phyloP scores from a whole-genome alignment of 2,329 filamentous ascomycete genomes.

The Fusarium devonianum region DNA sequence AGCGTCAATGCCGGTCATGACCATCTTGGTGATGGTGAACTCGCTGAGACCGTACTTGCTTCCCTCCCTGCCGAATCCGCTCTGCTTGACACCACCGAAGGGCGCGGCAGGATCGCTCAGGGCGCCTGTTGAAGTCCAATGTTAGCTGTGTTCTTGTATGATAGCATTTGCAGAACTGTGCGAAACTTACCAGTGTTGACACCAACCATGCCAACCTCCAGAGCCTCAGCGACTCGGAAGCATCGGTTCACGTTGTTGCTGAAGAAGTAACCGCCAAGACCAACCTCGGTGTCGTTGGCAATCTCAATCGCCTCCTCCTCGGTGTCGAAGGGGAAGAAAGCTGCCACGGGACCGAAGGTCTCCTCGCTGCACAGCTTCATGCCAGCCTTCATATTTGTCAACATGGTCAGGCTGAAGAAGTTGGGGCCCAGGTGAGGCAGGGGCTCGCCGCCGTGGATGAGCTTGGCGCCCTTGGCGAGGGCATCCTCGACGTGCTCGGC shows the following conservation, averaged over 20 bases:
- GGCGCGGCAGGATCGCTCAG: constrained; percentile 61
- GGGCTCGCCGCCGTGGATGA: constrained; percentile 64
- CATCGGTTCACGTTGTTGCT: constrained; percentile 52
- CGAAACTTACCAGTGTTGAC: constrained; percentile 41
- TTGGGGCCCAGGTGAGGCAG: constrained; percentile 68
- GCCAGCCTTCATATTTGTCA: constrained; percentile 70
- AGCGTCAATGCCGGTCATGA: constrained; percentile 42
- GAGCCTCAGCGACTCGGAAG: constrained; percentile 53
- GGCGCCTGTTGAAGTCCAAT: constrained; percentile 41
- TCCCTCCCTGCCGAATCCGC: constrained; percentile 78
- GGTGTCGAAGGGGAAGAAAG: constrained; percentile 72
- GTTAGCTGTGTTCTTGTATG: constrained; percentile 25
- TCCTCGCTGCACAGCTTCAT: constrained; percentile 74
- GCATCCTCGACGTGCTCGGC: constrained; percentile 69
- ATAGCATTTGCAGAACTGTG: neutral
- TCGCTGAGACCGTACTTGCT: constrained; percentile 76
- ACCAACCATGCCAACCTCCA: constrained; percentile 56
- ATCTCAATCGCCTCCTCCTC: constrained; percentile 72
- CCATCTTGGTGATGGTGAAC: constrained; percentile 72
- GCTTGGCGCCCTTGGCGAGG: constrained; percentile 64
- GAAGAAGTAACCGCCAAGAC: constrained; percentile 77
- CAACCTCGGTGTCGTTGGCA: constrained; percentile 72
- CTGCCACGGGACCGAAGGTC: constrained; percentile 76
- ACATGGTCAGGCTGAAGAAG: constrained; percentile 74
- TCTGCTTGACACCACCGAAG: constrained; percentile 81